Percentiles rank a stretch among this genome's conserved stretches.
Evolutionary conservation across 129 eudicot genomes (phyloP).

Genomic region (Lactuca sativa): DNA sequence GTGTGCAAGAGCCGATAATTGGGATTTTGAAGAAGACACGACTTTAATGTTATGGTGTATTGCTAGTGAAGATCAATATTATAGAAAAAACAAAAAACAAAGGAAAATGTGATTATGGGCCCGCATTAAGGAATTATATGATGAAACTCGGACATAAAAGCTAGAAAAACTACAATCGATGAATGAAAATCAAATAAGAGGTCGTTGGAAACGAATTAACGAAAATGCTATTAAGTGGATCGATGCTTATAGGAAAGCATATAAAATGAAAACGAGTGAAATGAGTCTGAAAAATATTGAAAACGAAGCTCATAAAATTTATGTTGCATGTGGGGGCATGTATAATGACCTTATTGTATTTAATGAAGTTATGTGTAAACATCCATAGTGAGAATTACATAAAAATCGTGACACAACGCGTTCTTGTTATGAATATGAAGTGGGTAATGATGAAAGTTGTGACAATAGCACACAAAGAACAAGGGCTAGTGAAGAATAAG

Average conservation of each 20-base stretch:
- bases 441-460: neutral
- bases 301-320: slow-evolving; percentile 7
- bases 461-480: neutral
- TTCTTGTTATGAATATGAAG: too few relatives aligned
- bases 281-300: slow-evolving; percentile 3
- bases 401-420: too few relatives aligned
- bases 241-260: neutral
- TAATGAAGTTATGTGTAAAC: neutral
- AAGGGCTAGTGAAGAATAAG: neutral
- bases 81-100: neutral
- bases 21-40: neutral
- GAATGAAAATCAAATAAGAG: slow-evolving; percentile 1
- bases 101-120: neutral
- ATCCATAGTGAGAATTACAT: neutral
- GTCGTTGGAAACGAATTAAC: slow-evolving; percentile 8
- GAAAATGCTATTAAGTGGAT: neutral
- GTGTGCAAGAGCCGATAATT: neutral
- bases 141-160: neutral
- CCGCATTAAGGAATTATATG: neutral
- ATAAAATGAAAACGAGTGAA: neutral
- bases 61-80: neutral
- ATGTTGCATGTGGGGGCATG: neutral
- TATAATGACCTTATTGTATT: neutral
- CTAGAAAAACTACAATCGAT: neutral
- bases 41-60: neutral